Evolutionary conservation across 495 filamentous ascomycete species (phyloP), one percentile per base, ranked within the genome.

Genomic region (Xylaria bambusicola): DNA sequence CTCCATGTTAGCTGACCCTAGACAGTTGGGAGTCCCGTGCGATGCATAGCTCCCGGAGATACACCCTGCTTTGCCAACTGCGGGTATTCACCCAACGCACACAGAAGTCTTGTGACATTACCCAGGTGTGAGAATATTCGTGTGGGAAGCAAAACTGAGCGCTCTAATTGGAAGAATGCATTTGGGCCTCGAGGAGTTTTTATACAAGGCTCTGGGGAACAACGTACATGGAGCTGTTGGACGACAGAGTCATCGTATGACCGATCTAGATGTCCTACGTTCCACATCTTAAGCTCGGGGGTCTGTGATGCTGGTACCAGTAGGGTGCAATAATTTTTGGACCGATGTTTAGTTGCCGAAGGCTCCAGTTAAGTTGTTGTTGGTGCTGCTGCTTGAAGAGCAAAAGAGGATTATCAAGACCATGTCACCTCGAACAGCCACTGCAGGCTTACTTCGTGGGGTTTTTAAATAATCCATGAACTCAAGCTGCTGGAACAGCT

Each of bases 171-270:
- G 45, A 29, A 15, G 45, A 24, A 18, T 20, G 26, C 36, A 44
- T 35, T 35, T 35, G 33, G 21, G 44, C 27, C 13, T 27, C 45
- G 33, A 26, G 40, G 21, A 50, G 56, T 45, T 54, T 58, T 46
- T 55, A 45, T 50, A 63, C 60, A 42, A 52, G 46, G 51, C 21
- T 63, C 46, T 58, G 48, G 49, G 62, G 50, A 64, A 49, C 56
- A 57, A 70, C 65, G 63, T 66, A 70, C 65, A 62, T 59, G 55
- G 47, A 61, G 51, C 52, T 52, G 52, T 33, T 56, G 52, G 36
- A 63, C 44, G 18, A 61, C 63, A 35, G 58, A 54, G 51, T 59
- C 52, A 56, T 51, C 63, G 60, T 59, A 64, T 56, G 55, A 38
- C 61, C 46, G 52, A 58, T 42, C 48, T 51, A 54, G 60, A 60